Conservation (phyloP, 345 rosid genomes). For the Melastoma malabathricum region DNA sequence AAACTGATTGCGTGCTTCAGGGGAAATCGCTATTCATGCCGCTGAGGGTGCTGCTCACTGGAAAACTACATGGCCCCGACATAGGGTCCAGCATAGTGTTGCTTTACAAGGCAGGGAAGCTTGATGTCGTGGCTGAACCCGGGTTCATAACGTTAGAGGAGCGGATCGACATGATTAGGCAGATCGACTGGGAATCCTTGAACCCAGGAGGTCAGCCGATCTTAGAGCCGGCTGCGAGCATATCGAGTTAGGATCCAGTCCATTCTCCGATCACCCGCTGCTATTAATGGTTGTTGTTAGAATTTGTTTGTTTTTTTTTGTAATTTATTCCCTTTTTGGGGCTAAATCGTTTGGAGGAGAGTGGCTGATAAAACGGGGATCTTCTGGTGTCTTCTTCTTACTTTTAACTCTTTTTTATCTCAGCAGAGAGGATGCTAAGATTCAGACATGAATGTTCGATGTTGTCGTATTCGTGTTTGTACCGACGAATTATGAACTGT, state of each 20-base stretch:
- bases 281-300: too few relatives aligned
- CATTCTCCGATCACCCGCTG: constrained; percentile 6
- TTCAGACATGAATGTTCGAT: too few relatives aligned
- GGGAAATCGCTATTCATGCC: constrained; percentile 94
- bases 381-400: too few relatives aligned
- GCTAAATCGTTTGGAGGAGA: too few relatives aligned
- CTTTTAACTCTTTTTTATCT: too few relatives aligned
- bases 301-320: too few relatives aligned
- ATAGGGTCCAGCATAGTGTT: constrained; percentile 56
- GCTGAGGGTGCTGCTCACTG: constrained; percentile 62
- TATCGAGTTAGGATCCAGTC: constrained; percentile 9
- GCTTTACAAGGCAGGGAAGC: constrained; percentile 55
- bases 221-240: constrained; percentile 36
- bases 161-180: constrained; percentile 49
- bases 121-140: constrained; percentile 35
- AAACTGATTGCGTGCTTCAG: constrained; percentile 22
- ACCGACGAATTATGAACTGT: too few relatives aligned
- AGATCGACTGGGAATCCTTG: constrained; percentile 50
- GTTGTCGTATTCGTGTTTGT: too few relatives aligned
- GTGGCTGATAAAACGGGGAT: too few relatives aligned
- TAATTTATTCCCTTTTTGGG: too few relatives aligned
- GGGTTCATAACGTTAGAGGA: constrained; percentile 51
- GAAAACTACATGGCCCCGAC: constrained; percentile 91
- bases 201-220: constrained; percentile 24
- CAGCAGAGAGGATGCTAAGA: too few relatives aligned